Conservation (phyloP, 225 moss, liverwort and hornwort genomes). For the Neckera pumila region DNA sequence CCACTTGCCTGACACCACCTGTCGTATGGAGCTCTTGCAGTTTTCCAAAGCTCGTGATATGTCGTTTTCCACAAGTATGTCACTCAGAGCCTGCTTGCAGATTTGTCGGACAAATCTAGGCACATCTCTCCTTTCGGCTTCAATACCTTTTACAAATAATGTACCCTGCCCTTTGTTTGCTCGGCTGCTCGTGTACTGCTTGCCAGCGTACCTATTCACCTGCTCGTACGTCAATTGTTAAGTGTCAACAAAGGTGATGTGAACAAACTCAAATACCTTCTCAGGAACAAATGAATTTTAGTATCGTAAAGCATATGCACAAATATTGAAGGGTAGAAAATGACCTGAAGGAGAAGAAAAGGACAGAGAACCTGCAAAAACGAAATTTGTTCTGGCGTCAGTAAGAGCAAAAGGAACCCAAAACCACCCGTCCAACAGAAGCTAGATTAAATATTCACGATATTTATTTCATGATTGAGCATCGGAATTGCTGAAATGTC, state of each 20-base stretch:
- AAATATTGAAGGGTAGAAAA: neutral
- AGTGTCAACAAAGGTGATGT: neutral
- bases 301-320: neutral
- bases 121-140: slow-evolving; percentile 55
- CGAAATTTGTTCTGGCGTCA: neutral
- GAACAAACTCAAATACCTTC: neutral
- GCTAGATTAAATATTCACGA: neutral
- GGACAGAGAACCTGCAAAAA: slow-evolving; percentile 50
- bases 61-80: slow-evolving; percentile 45
- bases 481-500: neutral
- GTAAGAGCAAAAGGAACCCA: neutral
- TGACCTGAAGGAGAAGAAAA: slow-evolving; percentile 53
- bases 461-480: neutral
- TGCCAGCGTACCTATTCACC: slow-evolving; percentile 60
- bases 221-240: slow-evolving; percentile 13
- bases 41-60: slow-evolving; percentile 31
- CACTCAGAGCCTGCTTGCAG: slow-evolving; percentile 41
- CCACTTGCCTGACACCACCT: slow-evolving; percentile 36
- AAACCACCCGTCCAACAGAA: neutral
- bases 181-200: slow-evolving; percentile 41
- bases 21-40: slow-evolving; percentile 44
- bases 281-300: neutral
- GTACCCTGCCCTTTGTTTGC: slow-evolving; percentile 35
- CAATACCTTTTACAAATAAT: slow-evolving; percentile 47
- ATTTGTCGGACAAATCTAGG: slow-evolving; percentile 50